Conservation (phyloP, 768 basidiomycete genomes). For the Russula brevipes region DNA sequence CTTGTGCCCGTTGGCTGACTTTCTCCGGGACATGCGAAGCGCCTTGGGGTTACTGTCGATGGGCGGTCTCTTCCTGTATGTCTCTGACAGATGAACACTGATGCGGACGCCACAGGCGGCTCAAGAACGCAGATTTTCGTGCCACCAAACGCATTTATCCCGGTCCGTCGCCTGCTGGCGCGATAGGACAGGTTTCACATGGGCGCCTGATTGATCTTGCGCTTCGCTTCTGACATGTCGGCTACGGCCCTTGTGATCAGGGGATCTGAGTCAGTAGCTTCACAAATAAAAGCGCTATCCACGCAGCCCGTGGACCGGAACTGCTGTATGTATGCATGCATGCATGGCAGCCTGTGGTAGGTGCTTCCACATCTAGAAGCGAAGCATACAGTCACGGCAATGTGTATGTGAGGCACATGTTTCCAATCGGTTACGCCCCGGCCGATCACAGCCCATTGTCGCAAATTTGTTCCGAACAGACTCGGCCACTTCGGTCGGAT, state of each 20-base stretch:
- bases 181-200: conserved; percentile 19
- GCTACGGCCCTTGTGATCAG: conserved; percentile 19
- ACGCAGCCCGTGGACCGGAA: background rate
- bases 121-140: background rate
- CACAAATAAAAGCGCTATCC: background rate
- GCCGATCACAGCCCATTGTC: too few relatives aligned
- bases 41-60: background rate
- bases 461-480: too few relatives aligned
- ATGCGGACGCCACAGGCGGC: conserved; percentile 10
- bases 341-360: background rate
- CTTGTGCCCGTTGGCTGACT: background rate
- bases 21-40: conserved; percentile 8
- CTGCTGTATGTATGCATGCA: background rate
- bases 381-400: too few relatives aligned
- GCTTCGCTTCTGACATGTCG: background rate
- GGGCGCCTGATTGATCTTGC: conserved; percentile 16
- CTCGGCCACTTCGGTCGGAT: too few relatives aligned
- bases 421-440: background rate
- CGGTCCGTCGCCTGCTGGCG: conserved; percentile 13
- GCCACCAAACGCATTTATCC: conserved; percentile 6
- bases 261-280: conserved; percentile 13
- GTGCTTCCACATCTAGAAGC: background rate
- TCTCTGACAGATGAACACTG: conserved; percentile 3
- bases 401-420: too few relatives aligned
- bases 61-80: conserved; percentile 1